Evolutionary conservation across 1,284 basidiomycete species (phyloP).

Genomic region (Ustilago shanxiensis): DNA sequence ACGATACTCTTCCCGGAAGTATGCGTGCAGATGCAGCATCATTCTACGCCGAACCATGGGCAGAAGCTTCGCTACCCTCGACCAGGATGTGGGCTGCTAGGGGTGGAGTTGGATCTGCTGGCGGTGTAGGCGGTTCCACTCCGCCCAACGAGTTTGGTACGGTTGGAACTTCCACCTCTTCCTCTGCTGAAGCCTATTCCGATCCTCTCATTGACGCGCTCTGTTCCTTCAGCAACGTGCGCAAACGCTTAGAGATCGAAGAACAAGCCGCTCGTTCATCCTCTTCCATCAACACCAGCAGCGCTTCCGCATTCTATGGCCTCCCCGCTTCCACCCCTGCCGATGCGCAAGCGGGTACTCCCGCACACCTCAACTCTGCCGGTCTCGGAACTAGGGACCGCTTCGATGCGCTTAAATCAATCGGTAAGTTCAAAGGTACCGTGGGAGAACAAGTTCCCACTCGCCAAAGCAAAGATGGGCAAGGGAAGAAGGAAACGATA

Average conservation of each 20-base stretch:
- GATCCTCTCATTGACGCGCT: conserved; percentile 59
- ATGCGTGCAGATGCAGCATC: conserved; percentile 9
- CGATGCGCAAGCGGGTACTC: not conserved
- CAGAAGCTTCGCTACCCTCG: conserved; percentile 11
- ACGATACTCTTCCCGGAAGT: conserved; percentile 8
- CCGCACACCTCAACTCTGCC: conserved; percentile 23
- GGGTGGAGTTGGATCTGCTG: conserved; percentile 42
- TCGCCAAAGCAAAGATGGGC: not conserved
- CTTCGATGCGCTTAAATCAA: conserved; percentile 50
- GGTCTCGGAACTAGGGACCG: conserved; percentile 42
- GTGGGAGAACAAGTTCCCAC: conserved; percentile 54
- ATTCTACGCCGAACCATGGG: conserved; percentile 41
- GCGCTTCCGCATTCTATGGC: conserved; percentile 11
- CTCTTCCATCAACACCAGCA: not conserved
- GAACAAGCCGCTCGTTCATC: conserved; percentile 6
- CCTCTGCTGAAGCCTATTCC: conserved; percentile 11
- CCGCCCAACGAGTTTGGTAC: conserved; percentile 42
- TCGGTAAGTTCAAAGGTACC: conserved; percentile 62
- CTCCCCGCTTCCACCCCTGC: conserved; percentile 5
- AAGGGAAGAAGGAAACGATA: not conserved
- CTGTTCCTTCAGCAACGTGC: conserved; percentile 62
- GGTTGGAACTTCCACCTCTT: conserved; percentile 31
- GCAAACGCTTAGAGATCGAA: conserved; percentile 58
- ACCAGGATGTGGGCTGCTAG: conserved; percentile 21
- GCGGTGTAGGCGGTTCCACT: conserved; percentile 31